Conservation (phyloP, 768 basidiomycete genomes). For the Epithele typhae region DNA sequence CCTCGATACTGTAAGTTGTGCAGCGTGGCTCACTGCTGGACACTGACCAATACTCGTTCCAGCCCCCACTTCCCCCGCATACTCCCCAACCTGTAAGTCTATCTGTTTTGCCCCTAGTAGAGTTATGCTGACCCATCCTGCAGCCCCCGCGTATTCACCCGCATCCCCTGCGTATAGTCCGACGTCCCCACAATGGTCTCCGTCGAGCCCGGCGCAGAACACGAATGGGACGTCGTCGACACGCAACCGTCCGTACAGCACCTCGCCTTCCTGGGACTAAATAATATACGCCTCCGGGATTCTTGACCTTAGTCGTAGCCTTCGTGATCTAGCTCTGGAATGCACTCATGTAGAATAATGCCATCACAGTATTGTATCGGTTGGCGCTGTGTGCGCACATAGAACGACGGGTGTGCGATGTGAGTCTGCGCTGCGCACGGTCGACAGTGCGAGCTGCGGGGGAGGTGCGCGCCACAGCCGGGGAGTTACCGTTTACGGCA, state of each 20-base stretch:
- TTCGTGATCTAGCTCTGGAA: conserved; percentile 16
- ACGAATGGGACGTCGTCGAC: conserved; percentile 31
- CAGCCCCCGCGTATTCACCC: conserved; percentile 80
- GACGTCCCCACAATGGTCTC: conserved; percentile 81
- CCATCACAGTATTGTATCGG: conserved; percentile 7
- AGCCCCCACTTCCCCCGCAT: conserved; percentile 86
- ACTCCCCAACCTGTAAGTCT: conserved; percentile 81
- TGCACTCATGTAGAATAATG: conserved; percentile 17
- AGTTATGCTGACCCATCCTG: background rate
- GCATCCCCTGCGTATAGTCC: conserved; percentile 86
- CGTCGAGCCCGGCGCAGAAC: conserved; percentile 69
- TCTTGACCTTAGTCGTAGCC: conserved; percentile 14
- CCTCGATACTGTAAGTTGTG: conserved; percentile 80
- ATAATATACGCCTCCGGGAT: conserved; percentile 16
- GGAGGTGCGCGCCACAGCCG: background rate
- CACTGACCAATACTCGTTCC: conserved; percentile 2
- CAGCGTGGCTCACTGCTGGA: background rate
- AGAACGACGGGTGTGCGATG: too few species aligned
- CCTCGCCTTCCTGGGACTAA: conserved; percentile 52
- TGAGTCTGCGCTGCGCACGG: too few species aligned
- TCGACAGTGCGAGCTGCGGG: background rate
- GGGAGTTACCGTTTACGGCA: background rate
- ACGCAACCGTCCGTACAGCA: conserved; percentile 40
- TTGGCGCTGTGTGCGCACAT: conserved; percentile 1
- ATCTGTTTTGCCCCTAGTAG: too few species aligned